Evolutionary conservation across 148 eudicot genomes (phyloP).

Genomic region (Silene uniflora): DNA sequence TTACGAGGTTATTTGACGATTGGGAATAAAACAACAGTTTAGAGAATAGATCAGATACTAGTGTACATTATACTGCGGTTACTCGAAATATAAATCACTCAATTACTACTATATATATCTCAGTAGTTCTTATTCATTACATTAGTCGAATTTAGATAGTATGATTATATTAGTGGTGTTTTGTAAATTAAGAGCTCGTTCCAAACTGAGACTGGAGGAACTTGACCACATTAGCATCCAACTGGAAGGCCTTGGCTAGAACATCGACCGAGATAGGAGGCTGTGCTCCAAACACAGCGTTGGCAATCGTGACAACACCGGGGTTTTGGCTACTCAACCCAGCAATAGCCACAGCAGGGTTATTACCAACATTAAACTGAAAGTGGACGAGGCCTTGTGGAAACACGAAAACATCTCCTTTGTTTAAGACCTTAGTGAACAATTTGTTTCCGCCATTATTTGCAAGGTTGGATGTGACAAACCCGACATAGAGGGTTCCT

Average conservation of each 20-base stretch:
- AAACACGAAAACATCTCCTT: constrained; percentile 22
- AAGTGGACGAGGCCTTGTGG: constrained; percentile 18
- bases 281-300: constrained; percentile 15
- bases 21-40: no score
- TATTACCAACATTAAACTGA: constrained; percentile 12
- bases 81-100: no score
- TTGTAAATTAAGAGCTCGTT: neutral
- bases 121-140: neutral
- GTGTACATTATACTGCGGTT: no score
- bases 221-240: constrained; percentile 12
- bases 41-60: no score
- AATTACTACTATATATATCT: no score
- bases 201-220: constrained; percentile 9
- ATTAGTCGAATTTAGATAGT: neutral
- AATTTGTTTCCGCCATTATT: constrained; percentile 3
- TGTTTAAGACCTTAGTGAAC: constrained; percentile 11
- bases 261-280: constrained; percentile 14
- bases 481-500: constrained; percentile 15
- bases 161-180: no score
- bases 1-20: no score
- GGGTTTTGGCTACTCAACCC: constrained; percentile 20
- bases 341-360: constrained; percentile 9
- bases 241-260: constrained; percentile 19
- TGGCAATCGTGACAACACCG: constrained; percentile 3
- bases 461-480: constrained; percentile 18